These are phyloP conservation scores for Colletotrichum orchidophilum DNA, from an alignment of 2,329 filamentous ascomycete genomes.

Conservation along the genomic window DNA sequence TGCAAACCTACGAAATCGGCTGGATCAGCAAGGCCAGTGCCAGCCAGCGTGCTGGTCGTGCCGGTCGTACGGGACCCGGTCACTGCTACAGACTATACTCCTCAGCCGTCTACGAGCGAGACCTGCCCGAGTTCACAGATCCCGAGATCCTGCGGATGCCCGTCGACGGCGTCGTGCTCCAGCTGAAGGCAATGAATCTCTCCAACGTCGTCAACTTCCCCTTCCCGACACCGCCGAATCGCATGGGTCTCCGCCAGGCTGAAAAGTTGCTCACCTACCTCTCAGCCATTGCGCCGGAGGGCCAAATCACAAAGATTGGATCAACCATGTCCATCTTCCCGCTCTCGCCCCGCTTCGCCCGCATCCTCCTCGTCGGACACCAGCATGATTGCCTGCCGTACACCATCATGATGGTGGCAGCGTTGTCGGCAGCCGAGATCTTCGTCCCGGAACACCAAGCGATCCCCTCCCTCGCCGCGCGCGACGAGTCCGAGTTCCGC, in stretches of 20 bases:
- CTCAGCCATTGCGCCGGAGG: constrained; percentile 77
- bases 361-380: constrained; percentile 90
- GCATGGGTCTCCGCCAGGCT: constrained; percentile 78
- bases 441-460: constrained; percentile 86
- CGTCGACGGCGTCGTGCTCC: constrained; percentile 90
- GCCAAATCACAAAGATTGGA: constrained; percentile 82
- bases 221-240: constrained; percentile 90
- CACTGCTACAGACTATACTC: constrained; percentile 97
- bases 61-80: constrained; percentile 92
- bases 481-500: constrained; percentile 58
- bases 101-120: constrained; percentile 90
- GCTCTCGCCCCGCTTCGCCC: constrained; percentile 87
- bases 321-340: constrained; percentile 89
- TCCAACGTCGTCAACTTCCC: constrained; percentile 93
- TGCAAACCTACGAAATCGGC: constrained; percentile 93
- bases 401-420: constrained; percentile 88
- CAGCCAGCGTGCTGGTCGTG: constrained; percentile 89
- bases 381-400: constrained; percentile 84
- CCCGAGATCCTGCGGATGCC: constrained; percentile 92
- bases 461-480: constrained; percentile 64
- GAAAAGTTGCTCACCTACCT: constrained; percentile 89
- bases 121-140: constrained; percentile 85
- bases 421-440: constrained; percentile 86
- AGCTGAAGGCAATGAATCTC: constrained; percentile 94
- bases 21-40: constrained; percentile 99